Percentiles rank a stretch among this genome's conserved stretches.
These are phyloP conservation scores for Trichoderma sp. DNA, from an alignment of 2,329 filamentous ascomycete species.

Conservation along the genomic window DNA sequence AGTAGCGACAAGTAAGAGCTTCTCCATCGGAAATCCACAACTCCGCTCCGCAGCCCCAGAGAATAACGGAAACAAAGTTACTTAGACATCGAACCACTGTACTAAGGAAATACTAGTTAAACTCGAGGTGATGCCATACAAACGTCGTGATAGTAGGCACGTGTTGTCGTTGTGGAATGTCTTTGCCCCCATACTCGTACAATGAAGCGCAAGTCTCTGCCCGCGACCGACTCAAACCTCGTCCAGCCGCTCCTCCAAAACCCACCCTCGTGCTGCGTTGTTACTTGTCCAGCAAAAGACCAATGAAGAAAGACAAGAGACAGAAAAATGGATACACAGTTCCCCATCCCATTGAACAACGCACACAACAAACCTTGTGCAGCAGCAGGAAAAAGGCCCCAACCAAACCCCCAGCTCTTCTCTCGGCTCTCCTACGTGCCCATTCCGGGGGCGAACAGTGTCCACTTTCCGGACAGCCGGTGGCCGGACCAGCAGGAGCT, in stretches of 20 bases:
- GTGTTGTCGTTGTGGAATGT: not conserved
- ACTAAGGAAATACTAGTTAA: not conserved
- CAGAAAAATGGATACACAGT: not conserved
- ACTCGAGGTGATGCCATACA: not conserved
- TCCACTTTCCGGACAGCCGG: slow-evolving; percentile 13
- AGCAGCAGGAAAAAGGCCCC: not conserved
- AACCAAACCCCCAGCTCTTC: not conserved
- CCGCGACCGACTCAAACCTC: not conserved
- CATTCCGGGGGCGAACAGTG: not conserved
- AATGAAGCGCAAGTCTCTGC: not conserved
- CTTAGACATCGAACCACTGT: no score
- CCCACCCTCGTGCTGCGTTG: not conserved
- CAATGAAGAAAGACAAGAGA: not conserved
- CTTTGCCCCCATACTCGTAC: not conserved
- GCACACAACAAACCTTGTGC: not conserved
- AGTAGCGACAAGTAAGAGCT: not conserved
- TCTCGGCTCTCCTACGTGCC: not conserved
- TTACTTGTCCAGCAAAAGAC: not conserved
- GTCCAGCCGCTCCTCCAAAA: not conserved
- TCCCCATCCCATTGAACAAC: not conserved
- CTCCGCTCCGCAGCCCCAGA: not conserved
- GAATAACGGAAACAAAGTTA: not conserved
- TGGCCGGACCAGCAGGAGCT: not conserved
- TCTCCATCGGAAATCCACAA: not conserved
- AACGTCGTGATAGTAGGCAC: not conserved